Percentiles rank a stretch among this genome's conserved stretches.
These are phyloP conservation scores for Pyrenopolyporus hunteri DNA, from an alignment of 495 filamentous ascomycete genomes.

Conservation along the genomic window DNA sequence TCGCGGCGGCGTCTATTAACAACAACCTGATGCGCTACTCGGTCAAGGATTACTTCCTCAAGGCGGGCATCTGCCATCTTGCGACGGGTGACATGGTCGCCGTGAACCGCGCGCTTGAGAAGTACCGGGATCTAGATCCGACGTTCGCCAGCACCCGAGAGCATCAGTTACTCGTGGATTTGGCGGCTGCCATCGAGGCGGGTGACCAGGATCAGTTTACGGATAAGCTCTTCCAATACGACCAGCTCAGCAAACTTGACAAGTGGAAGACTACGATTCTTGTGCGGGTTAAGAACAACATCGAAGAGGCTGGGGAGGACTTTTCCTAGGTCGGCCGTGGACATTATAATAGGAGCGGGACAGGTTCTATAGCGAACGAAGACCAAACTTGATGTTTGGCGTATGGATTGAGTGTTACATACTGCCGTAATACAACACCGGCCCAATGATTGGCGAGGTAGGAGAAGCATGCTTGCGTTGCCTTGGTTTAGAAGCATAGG, in stretches of 20 bases:
- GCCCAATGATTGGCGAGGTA: conserved; percentile 14
- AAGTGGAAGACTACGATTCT: conserved; percentile 94
- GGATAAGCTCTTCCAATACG: conserved; percentile 84
- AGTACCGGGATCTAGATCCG: conserved; percentile 81
- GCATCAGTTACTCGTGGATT: conserved; percentile 76
- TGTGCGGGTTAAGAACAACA: conserved; percentile 78
- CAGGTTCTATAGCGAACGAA: not conserved
- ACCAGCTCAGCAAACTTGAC: conserved; percentile 88
- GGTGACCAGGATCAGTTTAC: conserved; percentile 80
- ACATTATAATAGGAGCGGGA: not conserved
- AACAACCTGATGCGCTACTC: conserved; percentile 89
- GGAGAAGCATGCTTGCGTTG: conserved; percentile 6
- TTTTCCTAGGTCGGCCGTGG: conserved; percentile 45
- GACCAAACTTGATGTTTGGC: conserved; percentile 14
- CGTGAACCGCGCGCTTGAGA: conserved; percentile 75
- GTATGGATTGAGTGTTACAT: conserved; percentile 2
- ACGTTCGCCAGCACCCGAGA: conserved; percentile 77
- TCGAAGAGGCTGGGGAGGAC: conserved; percentile 73
- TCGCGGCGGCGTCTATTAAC: conserved; percentile 70
- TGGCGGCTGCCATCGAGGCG: conserved; percentile 71
- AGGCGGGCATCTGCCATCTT: conserved; percentile 84
- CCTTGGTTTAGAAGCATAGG: conserved; percentile 17
- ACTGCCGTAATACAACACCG: not conserved
- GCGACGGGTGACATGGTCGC: conserved; percentile 78
- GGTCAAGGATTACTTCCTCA: conserved; percentile 91